Conservation (phyloP, 805 yeast species). For the Lipomyces lipofer region DNA sequence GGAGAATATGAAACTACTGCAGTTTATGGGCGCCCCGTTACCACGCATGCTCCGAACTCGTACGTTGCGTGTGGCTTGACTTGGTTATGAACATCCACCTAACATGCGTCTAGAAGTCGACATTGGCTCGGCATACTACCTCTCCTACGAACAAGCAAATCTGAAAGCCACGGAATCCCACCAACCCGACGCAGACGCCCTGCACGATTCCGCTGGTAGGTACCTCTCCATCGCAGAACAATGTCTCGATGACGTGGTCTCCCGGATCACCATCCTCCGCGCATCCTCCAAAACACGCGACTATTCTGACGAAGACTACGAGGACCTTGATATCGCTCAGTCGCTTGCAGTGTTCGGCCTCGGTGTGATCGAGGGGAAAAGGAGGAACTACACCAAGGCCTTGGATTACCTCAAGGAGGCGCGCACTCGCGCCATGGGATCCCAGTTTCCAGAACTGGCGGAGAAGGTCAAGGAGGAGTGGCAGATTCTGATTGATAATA, state of each 20-base stretch:
- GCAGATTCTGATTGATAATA: slow-evolving; percentile 48
- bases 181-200: slow-evolving; percentile 44
- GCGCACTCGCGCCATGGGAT: slow-evolving; percentile 64
- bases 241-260: slow-evolving; percentile 15
- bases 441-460: slow-evolving; percentile 63
- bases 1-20: slow-evolving; percentile 19
- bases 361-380: slow-evolving; percentile 74
- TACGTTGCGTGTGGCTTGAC: background rate
- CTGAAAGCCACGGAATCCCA: background rate
- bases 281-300: slow-evolving; percentile 22
- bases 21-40: background rate
- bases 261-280: slow-evolving; percentile 14
- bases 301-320: slow-evolving; percentile 28
- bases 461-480: slow-evolving; percentile 67
- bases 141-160: slow-evolving; percentile 14
- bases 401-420: slow-evolving; percentile 66
- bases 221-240: slow-evolving; percentile 13
- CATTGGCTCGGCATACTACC: slow-evolving; percentile 22
- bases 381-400: slow-evolving; percentile 57
- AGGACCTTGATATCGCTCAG: slow-evolving; percentile 57
- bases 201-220: slow-evolving; percentile 58
- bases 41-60: slow-evolving; percentile 24
- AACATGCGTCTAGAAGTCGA: slow-evolving; percentile 13
- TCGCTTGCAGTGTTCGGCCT: slow-evolving; percentile 82
- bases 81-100: background rate